phyloP scores from a whole-genome alignment of 2,329 filamentous ascomycete species.

The Didymella pomorum region DNA sequence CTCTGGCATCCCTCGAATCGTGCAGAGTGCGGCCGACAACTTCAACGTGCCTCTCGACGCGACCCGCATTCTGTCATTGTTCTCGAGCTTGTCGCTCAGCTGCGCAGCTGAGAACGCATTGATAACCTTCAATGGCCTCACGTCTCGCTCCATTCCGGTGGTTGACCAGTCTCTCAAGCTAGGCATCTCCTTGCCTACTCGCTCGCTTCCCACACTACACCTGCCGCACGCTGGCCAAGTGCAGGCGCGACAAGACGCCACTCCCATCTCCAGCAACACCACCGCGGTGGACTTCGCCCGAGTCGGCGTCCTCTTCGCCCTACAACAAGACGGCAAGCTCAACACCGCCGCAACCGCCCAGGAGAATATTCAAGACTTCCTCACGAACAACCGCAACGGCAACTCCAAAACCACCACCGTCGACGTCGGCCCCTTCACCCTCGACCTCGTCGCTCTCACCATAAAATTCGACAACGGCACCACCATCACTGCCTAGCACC shows the following conservation, averaged over 20 bases:
- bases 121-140: constrained; percentile 75
- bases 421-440: constrained; percentile 40
- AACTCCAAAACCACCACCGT: constrained; percentile 35
- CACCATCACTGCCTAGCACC: constrained; percentile 34
- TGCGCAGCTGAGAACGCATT: constrained; percentile 88
- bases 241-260: constrained; percentile 28
- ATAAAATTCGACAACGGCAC: constrained; percentile 48
- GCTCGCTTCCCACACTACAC: constrained; percentile 37
- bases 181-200: constrained; percentile 30
- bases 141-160: constrained; percentile 38
- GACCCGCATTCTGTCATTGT: constrained; percentile 74
- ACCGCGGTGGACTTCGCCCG: constrained; percentile 56
- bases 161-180: constrained; percentile 32
- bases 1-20: constrained; percentile 76
- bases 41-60: constrained; percentile 80
- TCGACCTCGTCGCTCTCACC: constrained; percentile 44
- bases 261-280: constrained; percentile 48
- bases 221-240: constrained; percentile 30
- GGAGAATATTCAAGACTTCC: constrained; percentile 51
- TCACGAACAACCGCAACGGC: constrained; percentile 42
- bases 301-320: constrained; percentile 55
- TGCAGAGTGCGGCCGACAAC: constrained; percentile 69
- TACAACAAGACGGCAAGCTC: constrained; percentile 53
- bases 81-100: constrained; percentile 77
- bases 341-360: constrained; percentile 55